Base-by-base conservation (phyloP, 2,329 filamentous ascomycete genomes). In the Cladosporium phlei region DNA sequence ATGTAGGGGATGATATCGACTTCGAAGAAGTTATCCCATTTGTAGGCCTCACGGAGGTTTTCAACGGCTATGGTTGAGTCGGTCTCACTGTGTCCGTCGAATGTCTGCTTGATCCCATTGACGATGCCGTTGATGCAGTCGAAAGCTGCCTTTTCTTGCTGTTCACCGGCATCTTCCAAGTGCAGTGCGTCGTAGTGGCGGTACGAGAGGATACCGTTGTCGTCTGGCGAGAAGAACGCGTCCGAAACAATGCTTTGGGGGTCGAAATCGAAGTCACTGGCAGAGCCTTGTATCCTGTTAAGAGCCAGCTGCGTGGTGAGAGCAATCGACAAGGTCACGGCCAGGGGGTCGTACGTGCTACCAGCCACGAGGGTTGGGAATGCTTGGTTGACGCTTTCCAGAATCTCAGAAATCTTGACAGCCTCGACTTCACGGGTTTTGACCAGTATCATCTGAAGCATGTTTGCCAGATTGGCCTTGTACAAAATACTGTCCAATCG, bases 1-100 rank as follows among this genome's bases (percentile, higher is more conserved):
- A 50, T 56, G 45, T 61, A 64, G 12, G 43, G 30, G 11, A 60
- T 17, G 3, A 53, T 58, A 7, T 67, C 59, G 1, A 70, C 52
- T 12, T 33, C 17, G 5, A 75, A 57, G 43, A 80, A 76, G 2
- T 61, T 55, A 0, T 66, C 54, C 77, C 77, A 82, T 3, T 70
- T 66, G 55, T 73, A 83, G 2, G 57, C 52, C 2, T 60, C 57
- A 27, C 69, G 66, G 4, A 83, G 52, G 1, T 55, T 59, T 3
- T 69, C 67, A 20, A 76, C 58, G 32, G 75, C 69, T 11, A 72
- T 59, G 3, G 58, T 45, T 3, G 60, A 55, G 5, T 59, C 58
- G 4, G 37, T 12, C 21, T 14, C 30, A n/a, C 30, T 27, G 29
- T n/a, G 24, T 2, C 20, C 40, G 14, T 42, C 49, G 16, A 51